phyloP scores from a whole-genome alignment of 1,139 yeast genomes.

The Geotrichum candidum region DNA sequence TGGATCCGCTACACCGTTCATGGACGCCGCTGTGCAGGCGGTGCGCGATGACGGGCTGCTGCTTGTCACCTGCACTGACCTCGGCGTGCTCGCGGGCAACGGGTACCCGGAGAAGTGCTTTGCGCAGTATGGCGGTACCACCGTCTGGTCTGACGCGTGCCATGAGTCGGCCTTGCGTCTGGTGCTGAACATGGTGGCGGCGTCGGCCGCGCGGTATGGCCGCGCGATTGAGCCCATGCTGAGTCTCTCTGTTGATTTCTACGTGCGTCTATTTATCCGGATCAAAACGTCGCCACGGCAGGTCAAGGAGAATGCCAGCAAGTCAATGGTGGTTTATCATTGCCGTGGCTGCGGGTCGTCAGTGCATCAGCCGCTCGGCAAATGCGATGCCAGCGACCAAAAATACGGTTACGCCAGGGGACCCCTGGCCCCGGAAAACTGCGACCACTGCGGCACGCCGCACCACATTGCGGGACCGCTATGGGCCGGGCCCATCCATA shows the following conservation, averaged over 20 bases:
- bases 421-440: slow-evolving; percentile 48
- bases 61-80: slow-evolving; percentile 90
- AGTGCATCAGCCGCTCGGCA: slow-evolving; percentile 67
- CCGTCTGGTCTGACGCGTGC: slow-evolving; percentile 71
- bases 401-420: slow-evolving; percentile 56
- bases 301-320: slow-evolving; percentile 63
- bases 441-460: slow-evolving; percentile 63
- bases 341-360: slow-evolving; percentile 85
- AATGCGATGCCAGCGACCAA: slow-evolving; percentile 33
- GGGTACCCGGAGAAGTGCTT: slow-evolving; percentile 98
- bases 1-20: slow-evolving; percentile 93
- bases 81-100: slow-evolving; percentile 91
- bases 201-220: slow-evolving; percentile 85
- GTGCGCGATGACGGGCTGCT: slow-evolving; percentile 77
- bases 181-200: slow-evolving; percentile 67
- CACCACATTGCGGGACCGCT: slow-evolving; percentile 90
- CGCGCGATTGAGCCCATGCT: slow-evolving; percentile 80
- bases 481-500: slow-evolving; percentile 84
- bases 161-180: slow-evolving; percentile 91
- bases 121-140: slow-evolving; percentile 90
- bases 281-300: slow-evolving; percentile 70
- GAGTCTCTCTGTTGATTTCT: slow-evolving; percentile 82
- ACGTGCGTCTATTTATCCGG: slow-evolving; percentile 76
- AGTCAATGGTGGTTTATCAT: slow-evolving; percentile 71
- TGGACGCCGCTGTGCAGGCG: slow-evolving; percentile 82